These are phyloP conservation scores for Hymenoscyphus linearis DNA, from an alignment of 2,329 filamentous ascomycete genomes.

Conservation along the genomic window DNA sequence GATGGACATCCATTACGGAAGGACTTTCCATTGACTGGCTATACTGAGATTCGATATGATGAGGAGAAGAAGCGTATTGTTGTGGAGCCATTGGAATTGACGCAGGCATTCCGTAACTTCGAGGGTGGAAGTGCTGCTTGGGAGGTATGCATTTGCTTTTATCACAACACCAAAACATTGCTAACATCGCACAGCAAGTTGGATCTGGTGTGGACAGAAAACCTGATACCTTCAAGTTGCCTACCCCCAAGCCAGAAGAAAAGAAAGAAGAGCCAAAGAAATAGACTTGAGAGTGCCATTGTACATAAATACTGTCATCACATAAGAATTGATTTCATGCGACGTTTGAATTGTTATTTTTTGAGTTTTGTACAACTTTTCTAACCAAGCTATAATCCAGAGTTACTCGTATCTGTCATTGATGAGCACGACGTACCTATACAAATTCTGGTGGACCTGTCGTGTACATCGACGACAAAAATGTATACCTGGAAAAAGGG, in stretches of 20 bases:
- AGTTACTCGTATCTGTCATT: too few species aligned
- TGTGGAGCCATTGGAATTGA: slow-evolving; percentile 94
- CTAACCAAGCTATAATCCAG: too few species aligned
- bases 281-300: slow-evolving; percentile 41
- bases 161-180: background rate
- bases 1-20: slow-evolving; percentile 96
- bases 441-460: too few species aligned
- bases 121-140: slow-evolving; percentile 76
- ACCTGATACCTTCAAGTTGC: slow-evolving; percentile 87
- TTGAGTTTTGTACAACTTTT: too few species aligned
- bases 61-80: slow-evolving; percentile 99
- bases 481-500: too few species aligned
- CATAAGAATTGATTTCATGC: slow-evolving; percentile 8
- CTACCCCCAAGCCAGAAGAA: slow-evolving; percentile 90
- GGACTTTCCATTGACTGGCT: slow-evolving; percentile 95
- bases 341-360: too few species aligned
- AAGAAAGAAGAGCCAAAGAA: slow-evolving; percentile 91
- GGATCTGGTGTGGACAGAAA: slow-evolving; percentile 69
- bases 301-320: slow-evolving; percentile 27
- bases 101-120: slow-evolving; percentile 97
- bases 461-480: too few species aligned
- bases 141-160: slow-evolving; percentile 53
- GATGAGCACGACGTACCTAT: too few species aligned
- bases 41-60: slow-evolving; percentile 96
- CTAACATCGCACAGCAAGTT: slow-evolving; percentile 53